Evolutionary conservation across 1,139 yeast genomes (phyloP), one percentile per base, ranked within the genome.

Genomic region (Nadsonia starkeyi-henricii): DNA sequence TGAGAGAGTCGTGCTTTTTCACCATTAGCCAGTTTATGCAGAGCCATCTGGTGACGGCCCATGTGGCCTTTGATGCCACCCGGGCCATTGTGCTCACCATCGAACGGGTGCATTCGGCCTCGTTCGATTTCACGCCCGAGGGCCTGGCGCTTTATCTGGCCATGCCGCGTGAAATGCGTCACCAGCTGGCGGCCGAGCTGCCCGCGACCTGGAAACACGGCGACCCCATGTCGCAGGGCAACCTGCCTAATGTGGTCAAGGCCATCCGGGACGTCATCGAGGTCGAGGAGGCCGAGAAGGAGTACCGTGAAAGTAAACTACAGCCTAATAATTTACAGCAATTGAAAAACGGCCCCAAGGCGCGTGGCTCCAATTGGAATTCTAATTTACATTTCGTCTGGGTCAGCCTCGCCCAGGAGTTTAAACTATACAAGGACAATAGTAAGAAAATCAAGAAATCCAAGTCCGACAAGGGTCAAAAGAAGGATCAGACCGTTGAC

Each of bases 331-430:
- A 43, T 41, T 19, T 19, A 36, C 54, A 53, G 64, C 21, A 73
- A 71, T 55, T 78, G 75, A 58, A 79, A 75, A 58, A 81, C 86
- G 2, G 71, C 72, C 39, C 39, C 9, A 33, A 33, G 39, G 39
- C 39, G 4, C 39, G 39, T 33, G 39, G 39, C 17, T 33, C 39
- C 4, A 33, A 33, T 46, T 88, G 95, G 95, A 74, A 76, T 23
- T 85, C 95, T 21, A 73, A 80, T 52, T 64, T 86, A 41, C 95
- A 88, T 58, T 84, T 81, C 64, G 94, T 84, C 1, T 91, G 96
- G 96, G 74, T 71, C 30, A 67, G 78, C n/a, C 61, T 89, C 2
- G 60, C 83, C 8, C 62, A 64, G 3, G 71, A 71, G 52, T 69
- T 77, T 44, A 54, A 70, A 7, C 50, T 58, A 4, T 49, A 56